These are phyloP conservation scores for Dendryphion nanum DNA, from an alignment of 2,329 filamentous ascomycete species.

Conservation along the genomic window DNA sequence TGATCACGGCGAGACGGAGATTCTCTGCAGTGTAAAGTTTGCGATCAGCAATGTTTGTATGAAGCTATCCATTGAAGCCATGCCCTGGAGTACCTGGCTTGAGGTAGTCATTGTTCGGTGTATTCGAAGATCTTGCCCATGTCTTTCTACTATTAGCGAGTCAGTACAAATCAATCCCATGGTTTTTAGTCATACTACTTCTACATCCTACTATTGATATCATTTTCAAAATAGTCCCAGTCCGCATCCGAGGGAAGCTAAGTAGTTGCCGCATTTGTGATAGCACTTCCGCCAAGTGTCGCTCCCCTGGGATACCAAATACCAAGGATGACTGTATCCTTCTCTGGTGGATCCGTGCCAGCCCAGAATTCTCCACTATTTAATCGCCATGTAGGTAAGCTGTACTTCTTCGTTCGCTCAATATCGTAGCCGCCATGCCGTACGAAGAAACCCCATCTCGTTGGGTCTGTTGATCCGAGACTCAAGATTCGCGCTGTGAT, in stretches of 20 bases:
- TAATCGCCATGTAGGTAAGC: conserved; percentile 55
- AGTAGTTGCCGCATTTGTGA: conserved; percentile 60
- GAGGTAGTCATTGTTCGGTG: conserved; percentile 54
- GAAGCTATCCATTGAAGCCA: conserved; percentile 57
- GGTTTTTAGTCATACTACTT: too few species aligned
- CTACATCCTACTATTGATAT: too few species aligned
- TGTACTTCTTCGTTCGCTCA: conserved; percentile 50
- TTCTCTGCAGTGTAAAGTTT: background rate
- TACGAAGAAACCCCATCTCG: conserved; percentile 60
- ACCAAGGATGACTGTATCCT: conserved; percentile 49
- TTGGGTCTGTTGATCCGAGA: conserved; percentile 53
- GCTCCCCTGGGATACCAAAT: conserved; percentile 58
- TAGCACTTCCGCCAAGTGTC: conserved; percentile 55
- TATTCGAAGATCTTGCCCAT: conserved; percentile 58
- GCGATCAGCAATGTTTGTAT: conserved; percentile 46
- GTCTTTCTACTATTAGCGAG: too few species aligned
- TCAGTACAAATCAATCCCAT: too few species aligned
- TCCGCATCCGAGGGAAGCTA: conserved; percentile 58
- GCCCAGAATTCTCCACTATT: conserved; percentile 52
- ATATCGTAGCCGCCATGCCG: conserved; percentile 56
- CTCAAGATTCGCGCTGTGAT: conserved; percentile 52
- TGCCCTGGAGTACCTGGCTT: conserved; percentile 45
- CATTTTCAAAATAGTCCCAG: too few species aligned
- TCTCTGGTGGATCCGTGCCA: conserved; percentile 39
- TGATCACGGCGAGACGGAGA: conserved; percentile 10